Evolutionary conservation across 202 grass and related monocot genomes (phyloP).

Genomic region (Schoenoplectus tabernaemontani): DNA sequence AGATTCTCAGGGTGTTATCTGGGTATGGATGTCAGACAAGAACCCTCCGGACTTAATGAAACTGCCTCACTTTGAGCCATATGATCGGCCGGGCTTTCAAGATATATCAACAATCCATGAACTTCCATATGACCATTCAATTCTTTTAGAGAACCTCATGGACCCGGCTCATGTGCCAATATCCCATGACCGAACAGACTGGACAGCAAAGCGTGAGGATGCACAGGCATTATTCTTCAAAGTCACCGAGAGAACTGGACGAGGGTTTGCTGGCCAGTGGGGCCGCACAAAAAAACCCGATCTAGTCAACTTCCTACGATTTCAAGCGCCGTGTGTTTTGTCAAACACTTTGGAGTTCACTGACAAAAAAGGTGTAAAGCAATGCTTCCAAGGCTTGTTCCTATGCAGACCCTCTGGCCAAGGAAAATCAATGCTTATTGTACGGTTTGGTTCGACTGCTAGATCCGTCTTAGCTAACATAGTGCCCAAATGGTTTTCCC

Average conservation of each 20-base stretch:
- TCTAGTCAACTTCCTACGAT: conserved; percentile 49
- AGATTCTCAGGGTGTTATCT: conserved; percentile 78
- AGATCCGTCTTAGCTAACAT: conserved; percentile 28
- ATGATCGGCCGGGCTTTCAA: conserved; percentile 52
- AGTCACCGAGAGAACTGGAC: conserved; percentile 44
- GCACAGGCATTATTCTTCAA: conserved; percentile 77
- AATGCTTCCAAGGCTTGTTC: conserved; percentile 74
- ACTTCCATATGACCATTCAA: conserved; percentile 97
- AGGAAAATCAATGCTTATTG: conserved; percentile 79
- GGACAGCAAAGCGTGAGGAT: conserved; percentile 76
- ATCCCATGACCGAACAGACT: conserved; percentile 96
- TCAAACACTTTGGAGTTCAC: conserved; percentile 57
- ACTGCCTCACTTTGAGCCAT: conserved; percentile 74
- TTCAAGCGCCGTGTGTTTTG: conserved; percentile 75
- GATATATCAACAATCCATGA: conserved; percentile 74
- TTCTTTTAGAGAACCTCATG: conserved; percentile 97
- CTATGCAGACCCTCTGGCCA: conserved; percentile 76
- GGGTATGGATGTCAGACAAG: conserved; percentile 80
- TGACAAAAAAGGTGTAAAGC: conserved; percentile 44
- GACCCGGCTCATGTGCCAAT: conserved; percentile 93
- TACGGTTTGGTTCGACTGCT: conserved; percentile 46
- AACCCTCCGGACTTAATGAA: conserved; percentile 39
- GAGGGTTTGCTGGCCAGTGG: conserved; percentile 75
- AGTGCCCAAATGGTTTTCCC: conserved; percentile 56
- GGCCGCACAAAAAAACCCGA: conserved; percentile 25